Conservation (phyloP, 805 yeast species). For the Wilhelminamyces savonicus region DNA sequence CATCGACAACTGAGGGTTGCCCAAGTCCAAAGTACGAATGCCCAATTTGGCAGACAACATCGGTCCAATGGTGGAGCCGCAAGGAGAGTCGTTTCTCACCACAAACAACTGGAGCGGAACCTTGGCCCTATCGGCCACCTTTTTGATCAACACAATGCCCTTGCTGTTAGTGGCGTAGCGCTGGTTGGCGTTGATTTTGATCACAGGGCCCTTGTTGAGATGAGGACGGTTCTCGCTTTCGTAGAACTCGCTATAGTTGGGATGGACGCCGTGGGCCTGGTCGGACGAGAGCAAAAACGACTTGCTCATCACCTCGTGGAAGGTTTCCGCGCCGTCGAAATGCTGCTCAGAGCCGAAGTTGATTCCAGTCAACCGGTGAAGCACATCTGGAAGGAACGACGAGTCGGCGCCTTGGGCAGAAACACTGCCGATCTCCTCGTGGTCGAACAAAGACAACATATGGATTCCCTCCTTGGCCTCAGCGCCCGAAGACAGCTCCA, state of each 20-base stretch:
- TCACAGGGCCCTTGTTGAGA: conserved; percentile 85
- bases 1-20: conserved; percentile 88
- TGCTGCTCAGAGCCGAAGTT: conserved; percentile 10
- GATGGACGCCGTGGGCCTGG: conserved; percentile 97
- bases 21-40: conserved; percentile 79
- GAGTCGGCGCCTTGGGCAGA: conserved; percentile 98
- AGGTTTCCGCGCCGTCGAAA: conserved; percentile 18
- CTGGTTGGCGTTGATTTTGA: conserved; percentile 92
- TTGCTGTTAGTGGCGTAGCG: conserved; percentile 91
- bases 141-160: conserved; percentile 73
- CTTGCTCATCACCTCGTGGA: conserved; percentile 56
- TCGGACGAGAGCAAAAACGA: conserved; percentile 90
- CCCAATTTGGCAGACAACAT: conserved; percentile 84
- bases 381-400: conserved; percentile 74
- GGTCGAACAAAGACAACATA: conserved; percentile 82
- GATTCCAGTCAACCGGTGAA: conserved; percentile 54
- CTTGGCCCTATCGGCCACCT: conserved; percentile 56
- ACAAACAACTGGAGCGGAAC: conserved; percentile 91
- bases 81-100: conserved; percentile 87
- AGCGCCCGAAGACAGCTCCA: conserved; percentile 44
- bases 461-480: conserved; percentile 53
- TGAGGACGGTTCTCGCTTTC: conserved; percentile 76
- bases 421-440: conserved; percentile 90
- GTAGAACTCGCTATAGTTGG: conserved; percentile 74
- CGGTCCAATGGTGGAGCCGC: conserved; percentile 97